Evolutionary conservation across 495 filamentous ascomycete species (phyloP).

Genomic region (Wilcoxina mikolae): DNA sequence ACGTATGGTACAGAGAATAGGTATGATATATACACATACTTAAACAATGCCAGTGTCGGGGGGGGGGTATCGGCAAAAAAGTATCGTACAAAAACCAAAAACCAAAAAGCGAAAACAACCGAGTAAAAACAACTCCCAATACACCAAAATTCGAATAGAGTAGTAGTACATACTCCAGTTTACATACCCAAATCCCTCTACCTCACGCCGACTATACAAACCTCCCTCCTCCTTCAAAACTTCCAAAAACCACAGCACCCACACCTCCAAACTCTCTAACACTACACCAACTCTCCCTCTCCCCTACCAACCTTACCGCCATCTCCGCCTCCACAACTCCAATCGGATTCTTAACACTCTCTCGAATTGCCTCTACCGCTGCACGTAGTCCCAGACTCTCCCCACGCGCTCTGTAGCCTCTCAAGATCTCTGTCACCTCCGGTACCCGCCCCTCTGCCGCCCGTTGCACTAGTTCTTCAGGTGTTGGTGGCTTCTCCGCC

Average conservation of each 20-base stretch:
- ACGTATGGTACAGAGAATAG: too few species aligned
- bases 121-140: too few species aligned
- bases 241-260: conserved; percentile 20
- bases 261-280: conserved; percentile 20
- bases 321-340: conserved; percentile 22
- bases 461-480: conserved; percentile 13
- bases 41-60: too few species aligned
- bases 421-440: conserved; percentile 22
- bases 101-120: too few species aligned
- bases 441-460: conserved; percentile 18
- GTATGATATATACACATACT: too few species aligned
- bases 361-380: conserved; percentile 17
- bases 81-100: too few species aligned
- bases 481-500: conserved; percentile 14
- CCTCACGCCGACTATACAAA: conserved; percentile 17
- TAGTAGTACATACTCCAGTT: too few species aligned
- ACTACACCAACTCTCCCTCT: conserved; percentile 19
- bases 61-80: too few species aligned
- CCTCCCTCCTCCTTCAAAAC: conserved; percentile 5
- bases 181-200: too few species aligned
- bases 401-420: conserved; percentile 15
- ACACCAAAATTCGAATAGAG: too few species aligned
- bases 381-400: conserved; percentile 21
- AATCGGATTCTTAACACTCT: conserved; percentile 25
- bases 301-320: conserved; percentile 20